Conservation (phyloP, 495 filamentous ascomycete genomes). For the Rostrohypoxylon terebratum region DNA sequence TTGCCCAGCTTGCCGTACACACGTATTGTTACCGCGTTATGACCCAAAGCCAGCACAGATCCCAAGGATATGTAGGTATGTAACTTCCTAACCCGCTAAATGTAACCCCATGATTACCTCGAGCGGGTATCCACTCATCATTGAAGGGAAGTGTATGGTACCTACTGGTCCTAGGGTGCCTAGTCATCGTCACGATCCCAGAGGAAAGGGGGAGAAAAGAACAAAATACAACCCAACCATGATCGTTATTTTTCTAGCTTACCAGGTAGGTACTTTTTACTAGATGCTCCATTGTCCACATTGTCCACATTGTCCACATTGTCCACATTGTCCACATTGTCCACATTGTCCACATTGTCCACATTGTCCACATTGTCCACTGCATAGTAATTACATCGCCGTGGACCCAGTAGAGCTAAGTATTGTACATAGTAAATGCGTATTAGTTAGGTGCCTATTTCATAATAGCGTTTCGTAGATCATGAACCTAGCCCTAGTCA, state of each 20-base stretch:
- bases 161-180: no score
- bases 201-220: not conserved
- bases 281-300: slow-evolving; percentile 22
- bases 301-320: no score
- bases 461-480: slow-evolving; percentile 43
- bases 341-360: no score
- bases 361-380: no score
- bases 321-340: no score
- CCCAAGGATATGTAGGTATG: slow-evolving; percentile 10
- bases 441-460: slow-evolving; percentile 38
- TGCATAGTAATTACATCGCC: slow-evolving; percentile 45
- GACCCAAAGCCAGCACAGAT: slow-evolving; percentile 18
- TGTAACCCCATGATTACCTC: slow-evolving; percentile 33
- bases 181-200: slow-evolving; percentile 9
- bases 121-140: slow-evolving; percentile 12
- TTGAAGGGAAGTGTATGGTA: slow-evolving; percentile 6
- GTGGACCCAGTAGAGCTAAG: slow-evolving; percentile 32
- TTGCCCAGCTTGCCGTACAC: slow-evolving; percentile 26
- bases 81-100: slow-evolving; percentile 23
- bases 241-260: slow-evolving; percentile 26
- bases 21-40: slow-evolving; percentile 30
- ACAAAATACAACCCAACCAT: slow-evolving; percentile 30
- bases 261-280: slow-evolving; percentile 24
- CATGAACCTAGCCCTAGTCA: slow-evolving; percentile 41
- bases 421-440: no score